Evolutionary conservation across 805 yeast genomes (phyloP), one percentile per base, ranked within the genome.

Genomic region (Cyberlindnera euphorbiiphila): DNA sequence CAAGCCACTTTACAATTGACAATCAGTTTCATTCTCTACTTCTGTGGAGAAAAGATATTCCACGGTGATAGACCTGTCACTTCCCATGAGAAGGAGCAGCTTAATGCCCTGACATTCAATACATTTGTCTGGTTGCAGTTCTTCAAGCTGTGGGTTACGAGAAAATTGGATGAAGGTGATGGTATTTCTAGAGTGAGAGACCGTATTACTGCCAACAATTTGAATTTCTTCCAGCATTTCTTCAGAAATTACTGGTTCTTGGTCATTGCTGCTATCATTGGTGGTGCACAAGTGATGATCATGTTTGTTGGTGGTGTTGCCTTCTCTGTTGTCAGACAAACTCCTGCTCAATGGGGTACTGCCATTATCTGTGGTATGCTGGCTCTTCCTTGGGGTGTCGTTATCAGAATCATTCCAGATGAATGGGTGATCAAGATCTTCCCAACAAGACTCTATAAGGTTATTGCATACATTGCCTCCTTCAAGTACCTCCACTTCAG

Each of bases 251-350:
- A 76, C 68, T 88, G 85, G 61, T 93, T 93, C 62, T 62, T 88
- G 31, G 66, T 60, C 6, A 89, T 93, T 51, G 78, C 83, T 16
- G 52, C 60, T 3, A 68, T 93, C 32, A 88, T 93, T 60, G 93
- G 81, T 21, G 89, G 84, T 5, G 76, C 79, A 62, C 98, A 93
- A 65, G 68, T 88, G 4, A 61, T 91, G 37, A 91, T 93, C 51
- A 93, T 93, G 98, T 85, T 80, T 62, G 91, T 86, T 46, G 99
- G 99, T 37, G 98, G 99, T 39, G 85, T 91, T 28, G 96, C 98
- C 0, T 93, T 93, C 63, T 77, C 89, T 7, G 72, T 89, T 47
- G 76, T 76, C 3, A 72, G 81, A 45, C 94, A 85, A 62, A 82
- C 95, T 1, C 83, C 84, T 7, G 77, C 77, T 1, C 78, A 81